Base-by-base conservation (phyloP, 129 eudicot genomes). In the Artemisia annua region DNA sequence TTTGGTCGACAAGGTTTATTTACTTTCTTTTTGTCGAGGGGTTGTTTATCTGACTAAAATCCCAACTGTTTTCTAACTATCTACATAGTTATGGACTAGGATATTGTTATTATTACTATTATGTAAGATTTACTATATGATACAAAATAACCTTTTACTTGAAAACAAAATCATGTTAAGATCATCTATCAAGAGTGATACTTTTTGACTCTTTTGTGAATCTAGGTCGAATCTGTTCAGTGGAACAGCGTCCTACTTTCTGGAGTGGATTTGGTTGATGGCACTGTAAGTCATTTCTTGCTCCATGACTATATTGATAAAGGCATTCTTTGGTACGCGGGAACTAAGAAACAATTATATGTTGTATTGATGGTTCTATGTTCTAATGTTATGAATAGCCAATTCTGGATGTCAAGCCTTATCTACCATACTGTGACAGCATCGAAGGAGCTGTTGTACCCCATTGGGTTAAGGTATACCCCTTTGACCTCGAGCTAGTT, bases 181-280 rank as follows among this genome's bases (percentile, higher is more conserved):
- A 39, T 6, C 7, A 39, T 7, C 7, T 39, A 39, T 39, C 7
- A 6, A 39, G 46, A 39, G 46, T 8, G 46, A 39, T 0, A 39
- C 11, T 39, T 39, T 39, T 39, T 39, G 46, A 39, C 46, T 39
- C 2, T 39, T 39, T 39, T 39, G 46, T 7, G 46, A 39, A 32
- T 64, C 1, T 69, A 93, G 98, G 92, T 93, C 83, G 98, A 93
- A 78, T 88, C 84, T 5, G 93, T 94, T 28, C 68, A 78, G 63
- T 91, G 86, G 63, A 76, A 56, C 72, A 86, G 70, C 64, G 73
- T 94, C 79, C 80, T 88, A 64, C 91, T 94, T 76, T 94, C 98
- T 69, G 98, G 98, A 53, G 94, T 88, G 70, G 98, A 94, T 85
- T 83, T 94, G 72, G 98, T 94, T 73, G 89, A 94, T 78, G 98